A percentile compares a stretch with the other conserved stretches of the same genome.
phyloP scores from a whole-genome alignment of 2,329 filamentous ascomycete genomes.

The Botrytis paeoniae region DNA sequence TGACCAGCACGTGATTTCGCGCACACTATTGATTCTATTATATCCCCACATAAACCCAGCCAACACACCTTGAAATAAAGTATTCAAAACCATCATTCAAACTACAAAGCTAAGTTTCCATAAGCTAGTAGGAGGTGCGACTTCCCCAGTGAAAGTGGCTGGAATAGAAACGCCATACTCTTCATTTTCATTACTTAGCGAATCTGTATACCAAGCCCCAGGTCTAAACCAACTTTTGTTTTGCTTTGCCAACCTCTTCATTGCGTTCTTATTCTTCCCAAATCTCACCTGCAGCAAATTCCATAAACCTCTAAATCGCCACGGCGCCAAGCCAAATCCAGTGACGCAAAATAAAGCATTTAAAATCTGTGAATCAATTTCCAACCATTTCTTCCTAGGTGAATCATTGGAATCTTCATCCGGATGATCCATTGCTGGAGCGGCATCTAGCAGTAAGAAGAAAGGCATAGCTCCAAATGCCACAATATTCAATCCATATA shows the following conservation, averaged over 20 bases:
- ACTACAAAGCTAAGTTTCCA: conserved; percentile 70
- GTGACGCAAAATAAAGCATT: conserved; percentile 29
- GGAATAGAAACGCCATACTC: conserved; percentile 49
- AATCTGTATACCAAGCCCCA: conserved; percentile 57
- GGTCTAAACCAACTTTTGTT: conserved; percentile 73
- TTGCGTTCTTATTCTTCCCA: conserved; percentile 47
- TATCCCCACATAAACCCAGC: conserved; percentile 26
- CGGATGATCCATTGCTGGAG: conserved; percentile 68
- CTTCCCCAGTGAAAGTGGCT: conserved; percentile 63
- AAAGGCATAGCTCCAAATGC: conserved; percentile 94
- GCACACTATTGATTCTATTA: conserved; percentile 24
- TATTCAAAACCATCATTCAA: conserved; percentile 35
- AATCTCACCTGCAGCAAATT: conserved; percentile 64
- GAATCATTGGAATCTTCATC: conserved; percentile 68
- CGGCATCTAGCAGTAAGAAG: conserved; percentile 70
- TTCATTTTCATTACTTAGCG: conserved; percentile 45
- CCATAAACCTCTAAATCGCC: conserved; percentile 74
- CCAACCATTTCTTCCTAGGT: conserved; percentile 74
- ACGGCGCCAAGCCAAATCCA: conserved; percentile 59
- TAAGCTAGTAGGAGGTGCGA: conserved; percentile 60
- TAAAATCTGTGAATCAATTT: conserved; percentile 46
- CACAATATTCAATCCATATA: conserved; percentile 78
- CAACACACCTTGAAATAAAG: conserved; percentile 38
- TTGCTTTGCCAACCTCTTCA: conserved; percentile 67
- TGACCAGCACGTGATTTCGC: too few relatives aligned